Evolutionary conservation across 2,329 filamentous ascomycete genomes (phyloP).

Genomic region (Diplodia sapinea): DNA sequence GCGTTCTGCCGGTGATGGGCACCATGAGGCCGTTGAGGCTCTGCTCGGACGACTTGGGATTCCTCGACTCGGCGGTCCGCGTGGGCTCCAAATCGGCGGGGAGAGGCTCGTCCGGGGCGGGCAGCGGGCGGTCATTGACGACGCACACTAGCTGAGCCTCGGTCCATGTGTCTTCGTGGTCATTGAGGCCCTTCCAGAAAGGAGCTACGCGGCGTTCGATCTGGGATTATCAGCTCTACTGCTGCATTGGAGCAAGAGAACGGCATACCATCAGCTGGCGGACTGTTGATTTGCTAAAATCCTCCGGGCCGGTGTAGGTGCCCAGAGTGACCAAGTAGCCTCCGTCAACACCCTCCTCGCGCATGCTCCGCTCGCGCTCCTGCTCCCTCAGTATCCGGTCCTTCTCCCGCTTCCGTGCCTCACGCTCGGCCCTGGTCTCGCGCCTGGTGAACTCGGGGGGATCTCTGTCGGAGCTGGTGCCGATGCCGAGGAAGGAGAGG

Average conservation of each 20-base stretch:
- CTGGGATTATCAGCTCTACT: conserved; percentile 55
- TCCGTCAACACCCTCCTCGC: conserved; percentile 90
- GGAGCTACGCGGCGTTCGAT: conserved; percentile 91
- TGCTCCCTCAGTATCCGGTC: conserved; percentile 77
- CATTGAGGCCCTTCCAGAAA: conserved; percentile 92
- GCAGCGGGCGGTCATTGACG: conserved; percentile 81
- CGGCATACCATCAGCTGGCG: conserved; percentile 82
- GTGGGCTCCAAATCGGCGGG: conserved; percentile 65
- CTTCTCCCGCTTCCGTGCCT: conserved; percentile 82
- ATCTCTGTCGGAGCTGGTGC: conserved; percentile 57
- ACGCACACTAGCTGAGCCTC: conserved; percentile 95
- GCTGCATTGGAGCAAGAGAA: background rate
- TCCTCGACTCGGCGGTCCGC: conserved; percentile 11
- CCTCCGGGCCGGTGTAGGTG: conserved; percentile 88
- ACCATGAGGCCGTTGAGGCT: conserved; percentile 77
- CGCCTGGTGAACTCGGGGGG: conserved; percentile 65
- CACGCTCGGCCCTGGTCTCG: conserved; percentile 89
- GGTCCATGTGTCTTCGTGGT: conserved; percentile 87
- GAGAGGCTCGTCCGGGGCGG: conserved; percentile 76
- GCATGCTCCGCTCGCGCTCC: conserved; percentile 88
- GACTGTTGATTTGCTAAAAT: conserved; percentile 88
- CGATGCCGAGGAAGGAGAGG: conserved; percentile 64
- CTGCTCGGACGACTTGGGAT: conserved; percentile 60
- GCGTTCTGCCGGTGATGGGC: conserved; percentile 76
- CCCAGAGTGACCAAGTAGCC: conserved; percentile 94